phyloP scores from a whole-genome alignment of 1,139 yeast species.

The Saccharomyces hybrid region DNA sequence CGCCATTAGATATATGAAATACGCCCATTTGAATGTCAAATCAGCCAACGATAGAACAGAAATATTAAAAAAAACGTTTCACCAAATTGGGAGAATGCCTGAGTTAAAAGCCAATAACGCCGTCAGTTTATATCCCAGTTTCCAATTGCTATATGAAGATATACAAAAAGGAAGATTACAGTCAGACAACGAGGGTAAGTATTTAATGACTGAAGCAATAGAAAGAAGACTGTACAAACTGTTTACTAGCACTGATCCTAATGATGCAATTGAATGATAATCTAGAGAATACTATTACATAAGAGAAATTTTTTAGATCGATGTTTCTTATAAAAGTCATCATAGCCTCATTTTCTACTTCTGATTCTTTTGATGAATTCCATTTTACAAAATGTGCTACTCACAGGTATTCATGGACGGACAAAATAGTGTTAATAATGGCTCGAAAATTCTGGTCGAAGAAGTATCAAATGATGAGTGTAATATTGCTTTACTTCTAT shows the following conservation, averaged over 20 bases:
- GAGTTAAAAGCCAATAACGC: constrained; percentile 33
- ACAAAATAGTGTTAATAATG: constrained; percentile 1
- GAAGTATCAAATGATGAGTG: neutral
- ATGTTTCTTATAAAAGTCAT: neutral
- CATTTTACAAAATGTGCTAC: constrained; percentile 36
- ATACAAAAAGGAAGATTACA: constrained; percentile 26
- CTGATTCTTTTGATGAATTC: constrained; percentile 31
- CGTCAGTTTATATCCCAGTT: constrained; percentile 34
- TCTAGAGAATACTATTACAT: too few relatives aligned
- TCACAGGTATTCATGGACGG: neutral
- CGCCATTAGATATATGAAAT: constrained; percentile 43
- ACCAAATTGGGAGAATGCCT: constrained; percentile 53
- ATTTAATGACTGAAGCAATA: constrained; percentile 36
- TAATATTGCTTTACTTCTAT: neutral
- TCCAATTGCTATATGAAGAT: constrained; percentile 35
- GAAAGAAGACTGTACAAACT: constrained; percentile 42
- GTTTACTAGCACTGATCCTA: constrained; percentile 46
- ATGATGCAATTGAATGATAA: constrained; percentile 31
- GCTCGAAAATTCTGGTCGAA: neutral
- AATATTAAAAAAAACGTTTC: constrained; percentile 43
- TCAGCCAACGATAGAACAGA: constrained; percentile 45
- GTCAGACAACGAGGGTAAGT: constrained; percentile 33
- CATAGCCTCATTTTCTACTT: neutral
- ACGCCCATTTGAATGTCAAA: constrained; percentile 46
- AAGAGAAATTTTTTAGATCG: neutral